phyloP scores from a whole-genome alignment of 139 green algal genomes.

The Medakamo hakoo region DNA sequence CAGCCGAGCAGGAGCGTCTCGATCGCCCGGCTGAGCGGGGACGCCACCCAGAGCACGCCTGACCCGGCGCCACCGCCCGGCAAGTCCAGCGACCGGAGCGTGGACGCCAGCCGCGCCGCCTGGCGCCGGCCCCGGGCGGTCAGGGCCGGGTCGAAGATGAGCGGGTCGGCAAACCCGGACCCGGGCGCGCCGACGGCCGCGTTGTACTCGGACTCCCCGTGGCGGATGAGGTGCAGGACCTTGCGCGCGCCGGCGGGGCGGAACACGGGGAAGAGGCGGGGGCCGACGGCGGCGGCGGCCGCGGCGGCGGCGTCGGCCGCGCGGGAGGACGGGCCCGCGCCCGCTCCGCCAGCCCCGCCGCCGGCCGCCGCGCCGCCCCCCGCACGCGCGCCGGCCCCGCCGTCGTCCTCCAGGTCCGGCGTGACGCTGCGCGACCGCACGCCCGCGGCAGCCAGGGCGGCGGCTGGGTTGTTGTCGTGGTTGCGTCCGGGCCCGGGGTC shows the following conservation, averaged over 20 bases:
- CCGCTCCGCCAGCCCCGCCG: too few relatives aligned
- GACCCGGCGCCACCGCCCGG: too few relatives aligned
- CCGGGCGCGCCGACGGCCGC: conserved; percentile 12
- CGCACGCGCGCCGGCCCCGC: too few relatives aligned
- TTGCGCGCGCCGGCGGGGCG: conserved; percentile 10
- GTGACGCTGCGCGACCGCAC: not conserved
- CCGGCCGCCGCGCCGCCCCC: too few relatives aligned
- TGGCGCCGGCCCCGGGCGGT: conserved; percentile 31
- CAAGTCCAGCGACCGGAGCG: conserved; percentile 11
- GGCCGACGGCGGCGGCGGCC: too few relatives aligned
- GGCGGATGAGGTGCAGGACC: conserved; percentile 40
- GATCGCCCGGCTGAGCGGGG: conserved; percentile 40
- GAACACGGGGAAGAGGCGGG: conserved; percentile 10
- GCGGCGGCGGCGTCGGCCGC: too few relatives aligned
- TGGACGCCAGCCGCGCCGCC: conserved; percentile 3
- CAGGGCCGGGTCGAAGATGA: conserved; percentile 47
- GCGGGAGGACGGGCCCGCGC: too few relatives aligned
- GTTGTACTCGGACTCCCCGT: conserved; percentile 47
- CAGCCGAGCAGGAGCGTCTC: conserved; percentile 42
- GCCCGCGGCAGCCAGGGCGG: not conserved
- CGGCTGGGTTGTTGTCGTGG: not conserved
- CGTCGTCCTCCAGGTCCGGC: not conserved
- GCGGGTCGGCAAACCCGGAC: conserved; percentile 33
- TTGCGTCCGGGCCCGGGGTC: not conserved
- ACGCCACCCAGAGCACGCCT: conserved; percentile 43